A percentile compares a stretch with the other conserved stretches of the same genome.
phyloP scores from a whole-genome alignment of 2,329 filamentous ascomycete genomes.

The Phialophora macrospora region DNA sequence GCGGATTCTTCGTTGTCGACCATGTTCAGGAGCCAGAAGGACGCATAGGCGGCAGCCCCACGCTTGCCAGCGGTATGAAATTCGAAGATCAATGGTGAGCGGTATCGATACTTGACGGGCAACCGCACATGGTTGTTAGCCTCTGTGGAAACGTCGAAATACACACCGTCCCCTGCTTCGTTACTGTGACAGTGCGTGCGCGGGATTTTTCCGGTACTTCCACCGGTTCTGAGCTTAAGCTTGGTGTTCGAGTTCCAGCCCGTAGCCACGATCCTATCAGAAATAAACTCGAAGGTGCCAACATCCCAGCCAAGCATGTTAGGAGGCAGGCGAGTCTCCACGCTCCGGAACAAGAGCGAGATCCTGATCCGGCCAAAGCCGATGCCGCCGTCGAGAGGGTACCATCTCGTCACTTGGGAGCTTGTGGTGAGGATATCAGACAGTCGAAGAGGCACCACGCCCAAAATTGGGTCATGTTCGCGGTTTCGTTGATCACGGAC shows the following conservation, averaged over 20 bases:
- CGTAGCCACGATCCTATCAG: conserved; percentile 64
- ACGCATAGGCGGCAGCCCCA: conserved; percentile 73
- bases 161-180: conserved; percentile 64
- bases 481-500: conserved; percentile 87
- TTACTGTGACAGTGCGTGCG: conserved; percentile 65
- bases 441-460: conserved; percentile 85
- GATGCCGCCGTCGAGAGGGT: conserved; percentile 92
- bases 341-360: conserved; percentile 84
- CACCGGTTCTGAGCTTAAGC: conserved; percentile 80
- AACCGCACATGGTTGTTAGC: conserved; percentile 68
- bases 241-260: conserved; percentile 69
- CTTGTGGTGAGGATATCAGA: conserved; percentile 85
- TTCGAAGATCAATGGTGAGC: conserved; percentile 87
- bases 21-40: conserved; percentile 84
- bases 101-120: conserved; percentile 87
- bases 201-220: conserved; percentile 73
- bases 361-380: conserved; percentile 89
- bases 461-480: conserved; percentile 92
- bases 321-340: conserved; percentile 84
- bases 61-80: conserved; percentile 74
- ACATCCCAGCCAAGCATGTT: conserved; percentile 91
- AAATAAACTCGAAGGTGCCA: conserved; percentile 87
- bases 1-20: conserved; percentile 76
- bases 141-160: conserved; percentile 61
- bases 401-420: conserved; percentile 89